These are phyloP conservation scores for Chalciporus piperatoides DNA, from an alignment of 1,284 basidiomycete genomes.

Conservation along the genomic window DNA sequence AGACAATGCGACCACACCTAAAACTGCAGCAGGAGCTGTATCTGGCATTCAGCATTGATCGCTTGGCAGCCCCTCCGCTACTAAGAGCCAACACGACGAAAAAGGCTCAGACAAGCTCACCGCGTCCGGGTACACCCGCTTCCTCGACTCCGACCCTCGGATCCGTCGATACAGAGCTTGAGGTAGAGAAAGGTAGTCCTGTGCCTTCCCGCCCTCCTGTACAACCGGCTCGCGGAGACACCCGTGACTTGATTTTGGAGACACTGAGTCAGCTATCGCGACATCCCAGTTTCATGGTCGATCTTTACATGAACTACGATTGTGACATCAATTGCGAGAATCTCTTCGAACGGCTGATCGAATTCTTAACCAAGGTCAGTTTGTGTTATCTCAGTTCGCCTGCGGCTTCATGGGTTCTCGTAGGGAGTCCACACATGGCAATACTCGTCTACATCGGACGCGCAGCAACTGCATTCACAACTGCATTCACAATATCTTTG, in stretches of 20 bases:
- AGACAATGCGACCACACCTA: slow-evolving; percentile 82
- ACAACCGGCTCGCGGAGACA: slow-evolving; percentile 81
- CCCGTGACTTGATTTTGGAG: slow-evolving; percentile 88
- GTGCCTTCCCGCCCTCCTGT: slow-evolving; percentile 59
- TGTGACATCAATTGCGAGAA: slow-evolving; percentile 97
- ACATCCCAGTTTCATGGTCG: slow-evolving; percentile 88
- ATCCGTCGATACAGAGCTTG: slow-evolving; percentile 42
- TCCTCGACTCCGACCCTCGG: slow-evolving; percentile 45
- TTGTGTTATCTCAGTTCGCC: neutral
- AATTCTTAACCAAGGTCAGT: slow-evolving; percentile 80
- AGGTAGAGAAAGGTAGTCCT: slow-evolving; percentile 48
- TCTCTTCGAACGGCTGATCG: slow-evolving; percentile 87
- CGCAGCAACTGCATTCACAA: slow-evolving; percentile 70
- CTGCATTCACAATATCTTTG: slow-evolving; percentile 83
- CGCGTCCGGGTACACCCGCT: slow-evolving; percentile 56
- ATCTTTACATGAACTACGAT: slow-evolving; percentile 95
- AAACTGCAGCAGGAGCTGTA: slow-evolving; percentile 98
- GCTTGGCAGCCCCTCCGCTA: slow-evolving; percentile 62
- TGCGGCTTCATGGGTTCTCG: slow-evolving; percentile 8
- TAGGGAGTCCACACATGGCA: slow-evolving; percentile 76
- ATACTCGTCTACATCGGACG: slow-evolving; percentile 58
- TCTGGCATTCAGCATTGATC: slow-evolving; percentile 89
- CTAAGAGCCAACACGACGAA: slow-evolving; percentile 29
- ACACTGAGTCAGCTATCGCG: slow-evolving; percentile 79
- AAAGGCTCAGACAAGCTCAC: slow-evolving; percentile 39